phyloP scores from a whole-genome alignment of 1,284 basidiomycete genomes.

The Coniferiporia sulphurascens region DNA sequence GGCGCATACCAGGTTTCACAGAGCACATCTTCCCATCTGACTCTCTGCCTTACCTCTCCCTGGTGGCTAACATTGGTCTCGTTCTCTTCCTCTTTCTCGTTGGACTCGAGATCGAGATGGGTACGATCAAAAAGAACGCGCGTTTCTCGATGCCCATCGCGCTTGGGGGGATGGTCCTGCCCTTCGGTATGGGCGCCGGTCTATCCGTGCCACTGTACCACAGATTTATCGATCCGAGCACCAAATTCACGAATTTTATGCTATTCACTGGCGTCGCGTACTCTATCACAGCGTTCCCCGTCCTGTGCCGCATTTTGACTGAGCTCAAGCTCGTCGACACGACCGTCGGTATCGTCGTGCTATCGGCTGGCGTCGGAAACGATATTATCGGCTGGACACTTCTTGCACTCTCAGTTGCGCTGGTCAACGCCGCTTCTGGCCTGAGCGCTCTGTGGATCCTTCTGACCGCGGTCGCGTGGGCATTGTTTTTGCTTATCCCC shows the following conservation, averaged over 20 bases:
- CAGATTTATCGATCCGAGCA: slow-evolving; percentile 62
- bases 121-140: slow-evolving; percentile 68
- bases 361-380: slow-evolving; percentile 93
- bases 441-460: slow-evolving; percentile 79
- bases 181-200: slow-evolving; percentile 83
- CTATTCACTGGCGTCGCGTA: slow-evolving; percentile 91
- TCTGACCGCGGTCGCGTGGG: slow-evolving; percentile 79
- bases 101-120: slow-evolving; percentile 84
- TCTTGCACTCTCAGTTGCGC: slow-evolving; percentile 81
- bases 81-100: slow-evolving; percentile 92
- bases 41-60: slow-evolving; percentile 75
- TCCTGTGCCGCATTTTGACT: slow-evolving; percentile 86
- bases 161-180: slow-evolving; percentile 68
- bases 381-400: slow-evolving; percentile 77
- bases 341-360: slow-evolving; percentile 87
- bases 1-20: slow-evolving; percentile 75
- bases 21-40: slow-evolving; percentile 72
- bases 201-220: slow-evolving; percentile 80
- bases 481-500: slow-evolving; percentile 73
- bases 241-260: slow-evolving; percentile 83
- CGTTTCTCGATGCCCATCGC: slow-evolving; percentile 46
- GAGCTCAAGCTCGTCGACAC: slow-evolving; percentile 85
- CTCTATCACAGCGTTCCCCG: slow-evolving; percentile 92
- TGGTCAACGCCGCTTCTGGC: slow-evolving; percentile 80
- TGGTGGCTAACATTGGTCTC: slow-evolving; percentile 91